Evolutionary conservation across 2,329 filamentous ascomycete genomes (phyloP), one percentile per base, ranked within the genome.

Genomic region (Microascus cirrosus): DNA sequence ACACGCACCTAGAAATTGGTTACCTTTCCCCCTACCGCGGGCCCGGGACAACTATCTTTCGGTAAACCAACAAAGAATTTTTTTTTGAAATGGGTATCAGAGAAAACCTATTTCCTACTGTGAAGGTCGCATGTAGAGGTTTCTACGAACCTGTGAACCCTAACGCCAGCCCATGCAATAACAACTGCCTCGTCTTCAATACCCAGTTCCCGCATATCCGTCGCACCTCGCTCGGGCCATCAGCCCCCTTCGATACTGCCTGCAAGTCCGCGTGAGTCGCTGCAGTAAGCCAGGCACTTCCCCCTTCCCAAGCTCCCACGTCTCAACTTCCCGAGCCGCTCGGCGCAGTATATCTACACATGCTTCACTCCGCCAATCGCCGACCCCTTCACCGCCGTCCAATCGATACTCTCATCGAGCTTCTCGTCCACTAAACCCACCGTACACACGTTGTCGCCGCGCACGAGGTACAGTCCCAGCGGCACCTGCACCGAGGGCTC

Each of bases 371-470:
- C 85, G 59, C 90, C 90, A 65, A 97, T 87, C 34, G 87, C 84
- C 60, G 86, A 84, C 4, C 93, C 93, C 69, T 88, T 87, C 45
- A 99, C 94, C 71, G 95, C 86, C 22, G 81, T 79, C 94, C 94
- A 99, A 74, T 96, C 86, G 68, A 99, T 97, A 65, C 87, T 91
- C 45, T 79, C 81, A 73, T 99, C 94, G 60, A 97, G 76, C 64
- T 88, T 81, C 72, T 96, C 92, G 70, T 99, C 91, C 35, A 99
- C 86, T 59, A 95, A 77, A 2, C 94, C 94, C 59, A 94, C 89
- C 18, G 95, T 80, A 61, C 91, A 92, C 54, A 99, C 93, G 67
- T 95, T 96, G 70, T 99, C 94, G 56, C 94, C 94, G 60, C 94
- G 83, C 59, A 99, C 89, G 59, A 99, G 80, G 70, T 96, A 97